A percentile compares a stretch with the other conserved stretches of the same genome.
phyloP scores from a whole-genome alignment of 2,329 filamentous ascomycete genomes.

The Trichocomaceae sp. region DNA sequence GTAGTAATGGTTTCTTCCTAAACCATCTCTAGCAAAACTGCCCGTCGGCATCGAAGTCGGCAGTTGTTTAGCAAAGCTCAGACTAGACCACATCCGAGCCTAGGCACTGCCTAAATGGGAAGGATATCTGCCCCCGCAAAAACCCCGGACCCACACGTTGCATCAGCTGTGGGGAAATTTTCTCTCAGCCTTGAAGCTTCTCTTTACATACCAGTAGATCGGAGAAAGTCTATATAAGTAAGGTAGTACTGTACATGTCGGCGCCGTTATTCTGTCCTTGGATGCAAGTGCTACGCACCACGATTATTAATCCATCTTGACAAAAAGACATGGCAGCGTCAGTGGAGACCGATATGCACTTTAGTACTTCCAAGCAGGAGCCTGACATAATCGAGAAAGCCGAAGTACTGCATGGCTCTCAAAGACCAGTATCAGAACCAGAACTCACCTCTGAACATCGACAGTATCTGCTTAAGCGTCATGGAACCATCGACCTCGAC shows the following conservation, averaged over 20 bases:
- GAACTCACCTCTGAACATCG: slow-evolving; percentile 18
- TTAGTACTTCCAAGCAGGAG: not conserved
- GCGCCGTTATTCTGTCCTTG: too few species aligned
- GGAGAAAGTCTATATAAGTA: too few species aligned
- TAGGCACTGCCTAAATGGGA: not conserved
- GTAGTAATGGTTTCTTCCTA: not conserved
- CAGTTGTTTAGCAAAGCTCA: not conserved
- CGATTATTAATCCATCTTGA: not conserved
- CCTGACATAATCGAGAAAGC: not conserved
- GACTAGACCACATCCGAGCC: not conserved
- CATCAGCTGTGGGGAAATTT: not conserved
- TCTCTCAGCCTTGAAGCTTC: too few species aligned
- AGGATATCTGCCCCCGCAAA: not conserved
- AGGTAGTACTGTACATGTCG: too few species aligned
- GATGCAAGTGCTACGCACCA: too few species aligned
- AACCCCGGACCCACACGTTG: not conserved
- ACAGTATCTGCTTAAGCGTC: slow-evolving; percentile 46
- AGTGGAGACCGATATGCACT: not conserved
- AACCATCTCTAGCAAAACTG: not conserved
- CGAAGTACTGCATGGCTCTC: not conserved
- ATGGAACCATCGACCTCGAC: slow-evolving; percentile 50
- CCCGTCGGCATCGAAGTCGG: not conserved
- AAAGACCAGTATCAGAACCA: not conserved
- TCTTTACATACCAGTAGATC: too few species aligned
- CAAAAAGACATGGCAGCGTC: not conserved